These are phyloP conservation scores for Stephanocyclus meneghinianus DNA, from an alignment of 352 stramenopile species.

Conservation along the genomic window DNA sequence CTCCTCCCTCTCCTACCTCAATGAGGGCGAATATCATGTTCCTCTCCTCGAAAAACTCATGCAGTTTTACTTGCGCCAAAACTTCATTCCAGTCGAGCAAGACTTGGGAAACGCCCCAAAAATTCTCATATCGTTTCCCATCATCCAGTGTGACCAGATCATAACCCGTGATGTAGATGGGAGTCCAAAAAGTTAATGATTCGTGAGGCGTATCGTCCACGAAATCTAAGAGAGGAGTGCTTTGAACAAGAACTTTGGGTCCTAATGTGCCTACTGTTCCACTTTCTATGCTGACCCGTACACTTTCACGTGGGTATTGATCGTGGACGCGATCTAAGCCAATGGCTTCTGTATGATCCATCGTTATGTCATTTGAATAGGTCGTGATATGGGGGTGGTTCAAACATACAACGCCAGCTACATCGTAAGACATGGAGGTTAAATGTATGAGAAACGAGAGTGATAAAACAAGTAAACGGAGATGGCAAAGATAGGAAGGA, in stretches of 20 bases:
- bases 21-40: not conserved
- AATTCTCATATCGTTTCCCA: not conserved
- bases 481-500: not conserved
- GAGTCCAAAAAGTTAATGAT: not conserved
- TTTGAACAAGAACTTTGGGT: not conserved
- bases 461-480: not conserved
- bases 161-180: not conserved
- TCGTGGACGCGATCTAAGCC: not conserved
- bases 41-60: not conserved
- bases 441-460: not conserved
- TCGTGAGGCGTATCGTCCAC: not conserved
- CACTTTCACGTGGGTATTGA: not conserved
- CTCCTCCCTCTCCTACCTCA: not conserved
- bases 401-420: not conserved
- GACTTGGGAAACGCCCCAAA: not conserved
- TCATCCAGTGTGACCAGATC: not conserved
- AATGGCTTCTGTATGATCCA: not conserved
- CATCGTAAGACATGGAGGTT: not conserved
- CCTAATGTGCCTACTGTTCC: not conserved
- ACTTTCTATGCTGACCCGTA: not conserved
- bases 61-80: not conserved
- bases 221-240: not conserved
- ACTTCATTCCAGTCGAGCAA: not conserved
- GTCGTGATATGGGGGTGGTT: not conserved
- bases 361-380: not conserved